Base-by-base conservation (phyloP, 2,329 filamentous ascomycete species). In the Neofusicoccum sp. region DNA sequence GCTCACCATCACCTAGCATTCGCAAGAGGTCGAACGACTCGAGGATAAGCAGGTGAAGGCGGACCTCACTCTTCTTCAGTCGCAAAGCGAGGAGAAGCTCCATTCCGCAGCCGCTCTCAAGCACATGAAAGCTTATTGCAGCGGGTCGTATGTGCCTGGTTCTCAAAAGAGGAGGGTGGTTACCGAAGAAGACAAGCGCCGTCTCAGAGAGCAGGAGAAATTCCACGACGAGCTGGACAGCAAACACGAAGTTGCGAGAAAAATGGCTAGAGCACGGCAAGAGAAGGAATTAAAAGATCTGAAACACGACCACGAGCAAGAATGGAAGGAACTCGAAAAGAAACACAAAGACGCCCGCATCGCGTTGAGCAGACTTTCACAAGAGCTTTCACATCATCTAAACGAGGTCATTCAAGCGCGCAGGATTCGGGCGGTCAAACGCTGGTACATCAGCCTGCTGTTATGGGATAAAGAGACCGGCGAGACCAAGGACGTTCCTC, bases 81-180 rank as follows among this genome's bases (percentile, higher is more conserved):
- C 70, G 3, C 80, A 83, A 28, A 72, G 70, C 1, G 70, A 76
- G 31, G 80, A 81, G 64, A 69, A 70, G 11, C 73, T 77, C 41
- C 80, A 81, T 66, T 75, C 75, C 9, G 77, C 75, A 0, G 81
- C 78, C 2, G 80, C 79, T 0, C 67, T 82, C 3, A 79, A 78
- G 64, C 77, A 82, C 64, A 81, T 82, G 74, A 78, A 80, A 63
- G 79, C 79, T 3, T 83, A 81, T 65, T 82, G 80, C 63, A 73
- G 74, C 4, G 79, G 78, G 11, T 69, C 14, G 69, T 67, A 41
- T 65, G 66, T 28, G 12, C 47, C 48, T 3, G 61, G 54, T 8
- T 49, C 44, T 12, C 45, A 31, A 64, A 72, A n/a, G 62, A 65
- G 43, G 12, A 31, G 61, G 71, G 79, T 31, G 0, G 75, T 82